Conservation (phyloP, 108 stramenopile species). For the Chaetoceros tenuissimus region DNA sequence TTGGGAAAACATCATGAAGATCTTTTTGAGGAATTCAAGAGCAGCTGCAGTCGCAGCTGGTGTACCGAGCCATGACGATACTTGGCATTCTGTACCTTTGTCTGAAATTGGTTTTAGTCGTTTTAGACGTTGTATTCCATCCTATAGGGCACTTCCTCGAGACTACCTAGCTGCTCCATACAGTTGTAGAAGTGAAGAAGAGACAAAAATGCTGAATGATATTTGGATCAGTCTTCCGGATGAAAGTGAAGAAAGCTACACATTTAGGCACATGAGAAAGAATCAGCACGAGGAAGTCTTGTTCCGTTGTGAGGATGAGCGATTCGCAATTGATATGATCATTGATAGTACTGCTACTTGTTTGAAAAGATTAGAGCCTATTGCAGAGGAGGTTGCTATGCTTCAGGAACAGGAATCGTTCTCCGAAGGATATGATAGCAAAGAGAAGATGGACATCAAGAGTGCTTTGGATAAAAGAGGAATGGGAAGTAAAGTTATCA, state of each 20-base stretch:
- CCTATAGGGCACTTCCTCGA: constrained; percentile 93
- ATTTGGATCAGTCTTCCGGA: constrained; percentile 93
- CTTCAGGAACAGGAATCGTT: constrained; percentile 45
- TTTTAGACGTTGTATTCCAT: constrained; percentile 83
- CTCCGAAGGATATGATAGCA: too few species aligned
- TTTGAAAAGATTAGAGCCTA: constrained; percentile 82
- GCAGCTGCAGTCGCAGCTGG: constrained; percentile 59
- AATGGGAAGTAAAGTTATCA: constrained; percentile 51
- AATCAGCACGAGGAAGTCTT: constrained; percentile 94
- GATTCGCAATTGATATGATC: constrained; percentile 99
- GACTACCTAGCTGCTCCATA: constrained; percentile 90
- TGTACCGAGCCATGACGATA: constrained; percentile 59
- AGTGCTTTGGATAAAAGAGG: constrained; percentile 28
- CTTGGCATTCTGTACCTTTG: constrained; percentile 85
- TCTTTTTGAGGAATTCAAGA: constrained; percentile 92
- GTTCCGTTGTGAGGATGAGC: constrained; percentile 96
- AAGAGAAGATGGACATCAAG: too few species aligned
- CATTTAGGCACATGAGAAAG: constrained; percentile 96
- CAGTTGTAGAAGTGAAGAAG: constrained; percentile 74
- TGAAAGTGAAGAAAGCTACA: constrained; percentile 93
- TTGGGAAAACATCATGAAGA: constrained; percentile 81
- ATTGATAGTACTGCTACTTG: constrained; percentile 90
- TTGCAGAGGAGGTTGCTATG: constrained; percentile 86
- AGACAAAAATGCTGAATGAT: constrained; percentile 89
- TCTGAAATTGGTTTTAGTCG: constrained; percentile 86